Base-by-base conservation (phyloP, 192 early-diverging fungal genomes). In the Podochytrium sp. region DNA sequence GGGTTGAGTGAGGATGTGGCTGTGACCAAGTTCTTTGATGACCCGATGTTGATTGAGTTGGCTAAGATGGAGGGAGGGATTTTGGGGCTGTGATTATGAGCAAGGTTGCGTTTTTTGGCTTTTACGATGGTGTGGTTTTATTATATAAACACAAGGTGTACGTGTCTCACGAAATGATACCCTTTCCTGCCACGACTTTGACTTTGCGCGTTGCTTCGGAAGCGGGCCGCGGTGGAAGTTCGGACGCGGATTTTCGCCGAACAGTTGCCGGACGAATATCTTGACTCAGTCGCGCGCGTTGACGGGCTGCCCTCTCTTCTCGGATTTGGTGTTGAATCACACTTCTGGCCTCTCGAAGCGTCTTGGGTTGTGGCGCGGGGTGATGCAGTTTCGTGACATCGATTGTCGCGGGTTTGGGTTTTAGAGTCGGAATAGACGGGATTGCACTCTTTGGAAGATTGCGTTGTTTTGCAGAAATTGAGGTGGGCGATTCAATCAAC, bases 1-100 rank as follows among this genome's bases (percentile, higher is more conserved):
- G 90, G 85, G 7, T 70, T 89, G 43, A 81, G 78, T 66, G 87
- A 89, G 71, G 87, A 89, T 76, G 87, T 89, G 16, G 78, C 81
- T 29, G 76, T 87, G 33, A 84, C 83, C 14, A 87, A 87, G 66
- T 87, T 83, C 80, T 83, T 88, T 74, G 85, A 87, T 49, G 85
- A 87, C 50, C 81, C 83, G 16, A 83, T 85, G 83, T 51, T 81
- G 37, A 52, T 78, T 34, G 76, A 81, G 73, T 47, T 81, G 66
- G 80, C 80, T 25, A 81, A 77, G 62, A 49, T 78, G 27, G 80
- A 81, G 30, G 80, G 80, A 16, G 80, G 79, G 6, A 41, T 78
- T 33, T 49, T 80, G 41, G 72, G 72, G 23, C 33, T 72, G 34
- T 72, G 57, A 72, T 10, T 7, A 29, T 18, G 55, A 57, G 55